Conservation (phyloP, 139 green algal species). For the Chlamydomonas schloesseri region DNA sequence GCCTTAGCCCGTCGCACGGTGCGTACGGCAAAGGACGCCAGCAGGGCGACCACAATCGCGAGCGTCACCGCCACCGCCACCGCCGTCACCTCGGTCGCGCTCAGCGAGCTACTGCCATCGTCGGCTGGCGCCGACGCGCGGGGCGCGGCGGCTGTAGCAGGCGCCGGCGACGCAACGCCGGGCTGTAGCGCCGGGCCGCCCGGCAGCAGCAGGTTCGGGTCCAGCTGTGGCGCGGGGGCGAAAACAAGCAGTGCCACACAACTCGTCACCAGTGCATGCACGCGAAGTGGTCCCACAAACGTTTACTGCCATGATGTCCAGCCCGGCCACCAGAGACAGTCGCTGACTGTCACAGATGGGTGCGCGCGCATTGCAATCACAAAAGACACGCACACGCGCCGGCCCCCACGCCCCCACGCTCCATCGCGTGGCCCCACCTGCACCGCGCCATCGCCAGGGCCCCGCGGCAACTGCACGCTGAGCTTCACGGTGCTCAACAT, state of each 20-base stretch:
- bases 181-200: not conserved
- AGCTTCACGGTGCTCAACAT: not conserved
- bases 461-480: not conserved
- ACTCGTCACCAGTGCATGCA: no score
- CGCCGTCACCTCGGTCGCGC: not conserved
- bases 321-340: no score
- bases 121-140: not conserved
- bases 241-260: no score
- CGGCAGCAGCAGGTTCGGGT: not conserved
- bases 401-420: not conserved
- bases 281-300: no score
- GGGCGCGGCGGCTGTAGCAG: no score
- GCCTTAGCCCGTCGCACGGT: conserved; percentile 3
- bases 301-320: no score
- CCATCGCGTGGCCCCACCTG: not conserved
- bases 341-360: no score
- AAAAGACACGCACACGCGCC: not conserved
- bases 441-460: not conserved
- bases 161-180: not conserved
- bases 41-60: not conserved
- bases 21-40: conserved; percentile 1
- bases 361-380: no score
- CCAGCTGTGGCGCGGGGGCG: no score
- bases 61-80: not conserved
- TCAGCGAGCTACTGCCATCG: not conserved